phyloP scores from a whole-genome alignment of 371 early-diverging fungal genomes.

The Mortierella sp. region DNA sequence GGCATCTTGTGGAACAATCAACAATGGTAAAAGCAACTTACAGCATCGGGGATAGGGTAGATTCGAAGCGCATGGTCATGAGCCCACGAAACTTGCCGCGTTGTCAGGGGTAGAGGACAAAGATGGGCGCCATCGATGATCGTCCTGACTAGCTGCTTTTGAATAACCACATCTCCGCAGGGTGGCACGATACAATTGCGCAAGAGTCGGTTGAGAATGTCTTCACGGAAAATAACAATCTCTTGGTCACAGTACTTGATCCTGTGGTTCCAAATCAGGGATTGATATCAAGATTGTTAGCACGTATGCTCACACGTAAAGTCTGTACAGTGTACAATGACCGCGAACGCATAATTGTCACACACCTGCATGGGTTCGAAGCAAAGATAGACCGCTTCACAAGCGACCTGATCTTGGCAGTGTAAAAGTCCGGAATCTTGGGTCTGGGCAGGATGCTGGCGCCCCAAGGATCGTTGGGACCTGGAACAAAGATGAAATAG shows the following conservation, averaged over 20 bases:
- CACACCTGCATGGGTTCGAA: slow-evolving; percentile 88
- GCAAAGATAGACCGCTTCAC: slow-evolving; percentile 76
- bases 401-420: slow-evolving; percentile 68
- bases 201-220: slow-evolving; percentile 80
- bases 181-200: slow-evolving; percentile 83
- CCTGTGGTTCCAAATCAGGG: slow-evolving; percentile 46
- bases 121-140: slow-evolving; percentile 90
- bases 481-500: slow-evolving; percentile 93
- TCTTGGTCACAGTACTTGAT: slow-evolving; percentile 90
- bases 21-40: slow-evolving; percentile 54
- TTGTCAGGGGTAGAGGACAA: slow-evolving; percentile 82
- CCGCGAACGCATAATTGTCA: not conserved
- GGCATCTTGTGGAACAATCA: not conserved
- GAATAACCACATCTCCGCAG: slow-evolving; percentile 36
- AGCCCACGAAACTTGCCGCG: slow-evolving; percentile 84
- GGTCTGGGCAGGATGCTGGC: slow-evolving; percentile 80
- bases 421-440: slow-evolving; percentile 81
- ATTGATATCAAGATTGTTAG: not conserved
- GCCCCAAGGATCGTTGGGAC: slow-evolving; percentile 88
- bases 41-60: slow-evolving; percentile 91
- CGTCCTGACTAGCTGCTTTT: slow-evolving; percentile 81
- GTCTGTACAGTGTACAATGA: too few relatives aligned
- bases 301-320: not conserved
- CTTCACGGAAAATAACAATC: slow-evolving; percentile 90
- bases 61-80: slow-evolving; percentile 87